phyloP scores from a whole-genome alignment of 768 basidiomycete genomes.

The Heimioporus sp. region DNA sequence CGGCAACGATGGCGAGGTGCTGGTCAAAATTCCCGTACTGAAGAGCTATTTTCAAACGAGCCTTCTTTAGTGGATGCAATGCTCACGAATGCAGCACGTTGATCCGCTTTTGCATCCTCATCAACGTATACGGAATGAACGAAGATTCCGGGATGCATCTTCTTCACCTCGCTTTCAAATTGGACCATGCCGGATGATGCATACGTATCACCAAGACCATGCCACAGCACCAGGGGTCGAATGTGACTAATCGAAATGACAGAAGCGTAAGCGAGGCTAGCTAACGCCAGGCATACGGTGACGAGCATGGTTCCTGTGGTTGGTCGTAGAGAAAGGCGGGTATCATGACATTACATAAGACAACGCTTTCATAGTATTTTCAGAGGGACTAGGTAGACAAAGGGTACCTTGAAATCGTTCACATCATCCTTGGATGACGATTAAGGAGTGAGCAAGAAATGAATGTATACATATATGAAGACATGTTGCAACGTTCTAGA shows the following conservation, averaged over 20 bases:
- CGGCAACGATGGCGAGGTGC: conserved; percentile 63
- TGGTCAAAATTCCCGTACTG: conserved; percentile 79
- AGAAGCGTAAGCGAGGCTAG: conserved; percentile 9
- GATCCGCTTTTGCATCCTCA: conserved; percentile 58
- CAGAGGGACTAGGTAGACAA: too few relatives aligned
- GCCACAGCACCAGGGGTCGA: conserved; percentile 73
- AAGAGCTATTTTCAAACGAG: conserved; percentile 1
- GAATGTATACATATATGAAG: too few relatives aligned
- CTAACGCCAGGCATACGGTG: conserved; percentile 15
- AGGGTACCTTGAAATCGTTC: too few relatives aligned
- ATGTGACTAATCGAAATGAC: conserved; percentile 8
- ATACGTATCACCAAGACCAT: conserved; percentile 81
- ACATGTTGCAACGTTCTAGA: too few relatives aligned
- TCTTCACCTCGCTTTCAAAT: conserved; percentile 56
- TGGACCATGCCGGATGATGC: conserved; percentile 70
- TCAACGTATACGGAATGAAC: conserved; percentile 73
- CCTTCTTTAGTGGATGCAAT: neutral
- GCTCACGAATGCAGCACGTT: conserved; percentile 72
- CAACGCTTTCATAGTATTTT: too few relatives aligned
- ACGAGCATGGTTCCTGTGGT: conserved; percentile 11
- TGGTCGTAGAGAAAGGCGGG: neutral
- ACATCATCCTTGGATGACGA: too few relatives aligned
- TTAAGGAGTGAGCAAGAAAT: too few relatives aligned
- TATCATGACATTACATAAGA: too few relatives aligned
- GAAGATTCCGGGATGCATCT: conserved; percentile 72